phyloP scores from a whole-genome alignment of 768 basidiomycete genomes.

The Boletus barrowsii region DNA sequence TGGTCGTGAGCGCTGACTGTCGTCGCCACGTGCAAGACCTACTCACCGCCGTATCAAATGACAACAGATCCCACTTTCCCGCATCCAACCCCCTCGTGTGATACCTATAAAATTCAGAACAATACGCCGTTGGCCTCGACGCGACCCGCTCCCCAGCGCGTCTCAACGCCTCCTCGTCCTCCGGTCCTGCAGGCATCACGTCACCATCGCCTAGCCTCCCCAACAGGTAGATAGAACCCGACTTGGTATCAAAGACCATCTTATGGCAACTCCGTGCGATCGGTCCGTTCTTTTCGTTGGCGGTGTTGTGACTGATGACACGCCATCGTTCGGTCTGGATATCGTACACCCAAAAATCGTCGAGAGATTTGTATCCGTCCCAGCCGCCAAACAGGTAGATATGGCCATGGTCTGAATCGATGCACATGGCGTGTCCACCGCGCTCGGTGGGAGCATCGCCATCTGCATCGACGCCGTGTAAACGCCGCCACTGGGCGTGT shows the following conservation, averaged over 20 bases:
- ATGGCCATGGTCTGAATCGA: constrained; percentile 57
- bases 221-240: constrained; percentile 69
- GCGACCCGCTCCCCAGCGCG: constrained; percentile 21
- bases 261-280: constrained; percentile 74
- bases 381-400: constrained; percentile 82
- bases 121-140: constrained; percentile 32
- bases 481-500: constrained; percentile 56
- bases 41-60: constrained; percentile 64
- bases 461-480: constrained; percentile 59
- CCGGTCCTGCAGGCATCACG: constrained; percentile 26
- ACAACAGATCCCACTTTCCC: constrained; percentile 72
- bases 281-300: constrained; percentile 61
- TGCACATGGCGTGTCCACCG: constrained; percentile 81
- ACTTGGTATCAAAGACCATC: constrained; percentile 75
- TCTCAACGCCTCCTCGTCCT: constrained; percentile 19
- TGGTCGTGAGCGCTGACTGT: background rate
- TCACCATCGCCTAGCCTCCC: constrained; percentile 65
- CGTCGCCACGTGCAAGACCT: background rate
- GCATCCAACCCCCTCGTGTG: constrained; percentile 36
- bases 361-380: constrained; percentile 67
- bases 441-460: constrained; percentile 63
- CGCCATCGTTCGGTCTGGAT: constrained; percentile 60
- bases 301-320: constrained; percentile 53
- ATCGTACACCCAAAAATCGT: constrained; percentile 78
- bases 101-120: constrained; percentile 76